These are phyloP conservation scores for Pythium utonaiense DNA, from an alignment of 352 stramenopile genomes.

Conservation along the genomic window DNA sequence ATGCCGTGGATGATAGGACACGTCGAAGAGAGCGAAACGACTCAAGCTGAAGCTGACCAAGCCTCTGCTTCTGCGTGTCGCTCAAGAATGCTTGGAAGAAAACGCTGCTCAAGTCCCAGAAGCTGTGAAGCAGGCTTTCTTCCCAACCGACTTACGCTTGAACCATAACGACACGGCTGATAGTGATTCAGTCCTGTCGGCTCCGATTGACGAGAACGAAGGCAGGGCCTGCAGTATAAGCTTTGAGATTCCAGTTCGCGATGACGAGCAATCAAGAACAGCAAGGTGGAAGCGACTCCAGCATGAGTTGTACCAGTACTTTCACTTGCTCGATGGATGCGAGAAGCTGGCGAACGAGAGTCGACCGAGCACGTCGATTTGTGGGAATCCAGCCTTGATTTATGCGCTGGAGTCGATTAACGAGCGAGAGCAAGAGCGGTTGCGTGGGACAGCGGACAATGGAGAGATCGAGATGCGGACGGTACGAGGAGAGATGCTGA, in stretches of 20 bases:
- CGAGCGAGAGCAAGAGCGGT: neutral
- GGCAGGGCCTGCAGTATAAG: neutral
- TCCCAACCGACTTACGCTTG: neutral
- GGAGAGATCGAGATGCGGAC: neutral
- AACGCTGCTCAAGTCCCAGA: neutral
- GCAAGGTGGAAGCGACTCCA: slow-evolving; percentile 10
- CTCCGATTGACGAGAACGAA: neutral
- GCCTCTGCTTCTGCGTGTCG: slow-evolving; percentile 8
- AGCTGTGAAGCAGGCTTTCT: neutral
- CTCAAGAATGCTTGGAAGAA: slow-evolving; percentile 4
- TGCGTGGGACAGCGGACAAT: neutral
- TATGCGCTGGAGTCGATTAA: slow-evolving; percentile 25
- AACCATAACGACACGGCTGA: neutral
- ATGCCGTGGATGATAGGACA: slow-evolving; percentile 8
- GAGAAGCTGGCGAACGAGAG: slow-evolving; percentile 35
- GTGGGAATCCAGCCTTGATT: slow-evolving; percentile 61
- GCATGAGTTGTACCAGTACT: slow-evolving; percentile 31
- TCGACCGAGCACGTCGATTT: slow-evolving; percentile 60
- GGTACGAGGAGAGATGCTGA: slow-evolving; percentile 8
- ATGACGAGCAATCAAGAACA: neutral
- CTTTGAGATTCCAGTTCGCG: slow-evolving; percentile 14
- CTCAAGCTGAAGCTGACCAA: slow-evolving; percentile 14
- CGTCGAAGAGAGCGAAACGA: slow-evolving; percentile 18
- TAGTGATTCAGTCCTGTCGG: neutral
- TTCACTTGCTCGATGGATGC: slow-evolving; percentile 51